These are phyloP conservation scores for Fusarium fracticaudum DNA, from an alignment of 2,329 filamentous ascomycete genomes.

Conservation along the genomic window DNA sequence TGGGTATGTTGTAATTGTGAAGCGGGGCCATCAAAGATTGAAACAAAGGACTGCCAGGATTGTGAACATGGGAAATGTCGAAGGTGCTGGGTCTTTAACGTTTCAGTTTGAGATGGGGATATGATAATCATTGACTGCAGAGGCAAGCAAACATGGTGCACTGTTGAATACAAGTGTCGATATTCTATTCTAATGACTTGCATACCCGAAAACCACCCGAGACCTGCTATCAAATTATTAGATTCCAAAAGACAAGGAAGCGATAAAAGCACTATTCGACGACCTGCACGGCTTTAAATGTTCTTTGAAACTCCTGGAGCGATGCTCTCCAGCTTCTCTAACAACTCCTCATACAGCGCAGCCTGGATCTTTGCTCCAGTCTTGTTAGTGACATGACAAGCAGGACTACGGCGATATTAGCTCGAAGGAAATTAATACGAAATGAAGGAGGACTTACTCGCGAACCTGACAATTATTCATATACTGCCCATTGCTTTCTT, in stretches of 20 bases:
- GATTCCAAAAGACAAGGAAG: rapidly evolving
- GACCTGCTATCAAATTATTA: too few species aligned
- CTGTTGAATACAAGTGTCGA: rapidly evolving
- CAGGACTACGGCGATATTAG: conserved; percentile 15
- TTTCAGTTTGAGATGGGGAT: not conserved
- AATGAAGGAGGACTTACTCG: conserved; percentile 9
- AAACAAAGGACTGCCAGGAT: not conserved
- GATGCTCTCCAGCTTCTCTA: conserved; percentile 45
- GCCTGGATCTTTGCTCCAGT: conserved; percentile 44
- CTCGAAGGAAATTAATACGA: rapidly evolving
- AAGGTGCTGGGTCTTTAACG: not conserved
- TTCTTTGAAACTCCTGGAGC: conserved; percentile 10
- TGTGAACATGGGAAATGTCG: not conserved
- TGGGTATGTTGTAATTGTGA: not conserved
- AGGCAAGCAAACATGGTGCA: not conserved
- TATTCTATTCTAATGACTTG: too few species aligned
- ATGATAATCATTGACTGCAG: not conserved
- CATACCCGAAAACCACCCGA: rapidly evolving
- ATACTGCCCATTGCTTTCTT: conserved; percentile 48
- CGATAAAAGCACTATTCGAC: rapidly evolving
- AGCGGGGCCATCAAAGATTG: not conserved
- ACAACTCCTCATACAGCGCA: conserved; percentile 47
- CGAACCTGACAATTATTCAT: conserved; percentile 47
- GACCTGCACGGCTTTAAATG: not conserved
- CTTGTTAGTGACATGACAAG: conserved; percentile 45